Evolutionary conservation across 495 filamentous ascomycete species (phyloP).

Genomic region (Penicillium turbatum): DNA sequence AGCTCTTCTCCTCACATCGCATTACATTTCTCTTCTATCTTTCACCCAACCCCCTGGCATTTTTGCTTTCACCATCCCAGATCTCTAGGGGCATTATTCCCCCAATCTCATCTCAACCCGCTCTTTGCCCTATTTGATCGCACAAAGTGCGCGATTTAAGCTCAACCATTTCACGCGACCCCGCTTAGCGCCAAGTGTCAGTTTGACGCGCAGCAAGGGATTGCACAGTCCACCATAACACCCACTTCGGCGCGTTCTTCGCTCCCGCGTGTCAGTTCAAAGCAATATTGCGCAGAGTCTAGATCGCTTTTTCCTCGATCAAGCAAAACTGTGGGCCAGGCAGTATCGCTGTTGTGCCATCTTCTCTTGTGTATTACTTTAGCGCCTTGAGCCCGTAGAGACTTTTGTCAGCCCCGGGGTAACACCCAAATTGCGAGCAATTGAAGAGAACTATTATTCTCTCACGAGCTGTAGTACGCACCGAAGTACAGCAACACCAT

Average conservation of each 20-base stretch:
- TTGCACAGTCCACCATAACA: constrained; percentile 20
- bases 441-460: constrained; percentile 15
- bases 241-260: constrained; percentile 13
- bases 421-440: constrained; percentile 21
- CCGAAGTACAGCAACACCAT: constrained; percentile 18
- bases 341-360: constrained; percentile 29
- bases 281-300: constrained; percentile 19
- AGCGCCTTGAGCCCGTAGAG: constrained; percentile 45
- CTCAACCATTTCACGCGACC: constrained; percentile 29
- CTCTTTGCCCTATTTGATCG: not conserved
- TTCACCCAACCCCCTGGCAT: constrained; percentile 13
- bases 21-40: constrained; percentile 7
- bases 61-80: constrained; percentile 3
- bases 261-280: constrained; percentile 7
- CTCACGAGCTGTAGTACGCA: constrained; percentile 40
- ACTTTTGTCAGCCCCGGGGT: constrained; percentile 31
- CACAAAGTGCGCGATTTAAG: constrained; percentile 1
- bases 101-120: not conserved
- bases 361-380: constrained; percentile 42
- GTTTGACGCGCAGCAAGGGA: constrained; percentile 28
- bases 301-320: constrained; percentile 19
- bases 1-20: constrained; percentile 3
- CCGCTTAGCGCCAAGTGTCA: constrained; percentile 31
- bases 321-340: constrained; percentile 39
- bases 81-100: not conserved